Percentiles rank a stretch among this genome's conserved stretches.
Evolutionary conservation across 2,329 filamentous ascomycete genomes (phyloP).

Genomic region (Samsoniella hepiali): DNA sequence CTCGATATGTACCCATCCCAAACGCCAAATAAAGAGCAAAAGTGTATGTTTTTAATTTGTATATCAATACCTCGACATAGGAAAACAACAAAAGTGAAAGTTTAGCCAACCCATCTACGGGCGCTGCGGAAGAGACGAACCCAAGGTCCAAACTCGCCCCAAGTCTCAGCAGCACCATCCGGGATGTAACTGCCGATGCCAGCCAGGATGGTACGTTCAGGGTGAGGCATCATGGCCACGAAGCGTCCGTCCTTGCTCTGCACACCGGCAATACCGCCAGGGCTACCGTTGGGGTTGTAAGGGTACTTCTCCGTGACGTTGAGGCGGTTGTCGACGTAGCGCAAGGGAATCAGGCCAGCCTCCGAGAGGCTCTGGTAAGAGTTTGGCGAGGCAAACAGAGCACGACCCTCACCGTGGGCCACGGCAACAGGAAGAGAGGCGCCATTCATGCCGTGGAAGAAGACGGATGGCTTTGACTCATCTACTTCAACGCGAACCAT

Average conservation of each 20-base stretch:
- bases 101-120: conserved; percentile 75
- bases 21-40: conserved; percentile 1
- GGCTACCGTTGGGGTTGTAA: conserved; percentile 81
- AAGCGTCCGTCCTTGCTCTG: conserved; percentile 75
- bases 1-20: neutral
- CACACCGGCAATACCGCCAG: conserved; percentile 76
- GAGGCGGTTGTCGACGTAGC: conserved; percentile 77
- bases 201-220: conserved; percentile 81
- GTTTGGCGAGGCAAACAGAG: conserved; percentile 59
- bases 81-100: neutral
- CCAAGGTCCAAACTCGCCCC: conserved; percentile 85
- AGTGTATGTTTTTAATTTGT: neutral
- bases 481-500: conserved; percentile 76
- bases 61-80: conserved; percentile 1
- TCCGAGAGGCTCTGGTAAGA: conserved; percentile 55
- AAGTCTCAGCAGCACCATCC: conserved; percentile 53
- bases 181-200: conserved; percentile 76
- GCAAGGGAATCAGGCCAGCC: conserved; percentile 69
- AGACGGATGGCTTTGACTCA: conserved; percentile 62
- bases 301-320: conserved; percentile 79
- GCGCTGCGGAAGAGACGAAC: conserved; percentile 82
- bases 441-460: conserved; percentile 84
- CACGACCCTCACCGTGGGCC: conserved; percentile 88
- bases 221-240: conserved; percentile 89
- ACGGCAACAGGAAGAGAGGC: conserved; percentile 80